These are phyloP conservation scores for Botryotinia globosa DNA, from an alignment of 2,329 filamentous ascomycete genomes.

Conservation along the genomic window DNA sequence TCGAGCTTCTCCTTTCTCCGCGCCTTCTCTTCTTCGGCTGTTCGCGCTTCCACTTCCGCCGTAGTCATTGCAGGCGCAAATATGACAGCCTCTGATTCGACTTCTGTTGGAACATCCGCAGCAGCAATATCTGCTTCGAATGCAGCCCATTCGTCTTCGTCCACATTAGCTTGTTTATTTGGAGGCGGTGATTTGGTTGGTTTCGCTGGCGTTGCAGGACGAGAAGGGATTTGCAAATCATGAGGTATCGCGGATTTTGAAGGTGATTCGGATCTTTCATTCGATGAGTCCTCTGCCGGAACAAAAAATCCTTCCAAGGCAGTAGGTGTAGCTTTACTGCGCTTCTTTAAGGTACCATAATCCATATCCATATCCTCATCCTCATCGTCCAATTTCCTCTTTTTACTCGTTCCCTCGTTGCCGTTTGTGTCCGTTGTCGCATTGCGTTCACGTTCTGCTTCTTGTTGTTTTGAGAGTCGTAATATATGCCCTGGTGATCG, in stretches of 20 bases:
- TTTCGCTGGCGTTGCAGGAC: conserved; percentile 56
- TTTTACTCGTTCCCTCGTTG: conserved; percentile 41
- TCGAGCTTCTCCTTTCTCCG: conserved; percentile 51
- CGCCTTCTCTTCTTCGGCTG: conserved; percentile 48
- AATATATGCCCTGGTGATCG: conserved; percentile 46
- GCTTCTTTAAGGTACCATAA: conserved; percentile 46
- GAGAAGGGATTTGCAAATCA: conserved; percentile 61
- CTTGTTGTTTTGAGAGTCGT: conserved; percentile 38
- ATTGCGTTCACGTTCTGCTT: conserved; percentile 18
- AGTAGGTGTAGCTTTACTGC: conserved; percentile 41
- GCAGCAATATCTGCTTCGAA: conserved; percentile 78
- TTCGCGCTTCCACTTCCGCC: conserved; percentile 57
- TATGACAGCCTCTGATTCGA: conserved; percentile 54
- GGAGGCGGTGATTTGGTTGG: conserved; percentile 45
- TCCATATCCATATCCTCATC: conserved; percentile 34
- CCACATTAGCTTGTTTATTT: conserved; percentile 44
- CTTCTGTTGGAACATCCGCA: conserved; percentile 39
- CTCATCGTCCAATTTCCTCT: conserved; percentile 48
- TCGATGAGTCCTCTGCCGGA: conserved; percentile 19
- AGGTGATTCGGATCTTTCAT: conserved; percentile 10
- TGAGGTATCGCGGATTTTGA: conserved; percentile 24
- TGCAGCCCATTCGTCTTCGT: conserved; percentile 82
- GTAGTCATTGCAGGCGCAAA: conserved; percentile 66
- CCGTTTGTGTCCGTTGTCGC: not conserved
- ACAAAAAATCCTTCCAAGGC: conserved; percentile 40